Conservation (phyloP, 2,329 filamentous ascomycete genomes). For the Penicillium hordei region DNA sequence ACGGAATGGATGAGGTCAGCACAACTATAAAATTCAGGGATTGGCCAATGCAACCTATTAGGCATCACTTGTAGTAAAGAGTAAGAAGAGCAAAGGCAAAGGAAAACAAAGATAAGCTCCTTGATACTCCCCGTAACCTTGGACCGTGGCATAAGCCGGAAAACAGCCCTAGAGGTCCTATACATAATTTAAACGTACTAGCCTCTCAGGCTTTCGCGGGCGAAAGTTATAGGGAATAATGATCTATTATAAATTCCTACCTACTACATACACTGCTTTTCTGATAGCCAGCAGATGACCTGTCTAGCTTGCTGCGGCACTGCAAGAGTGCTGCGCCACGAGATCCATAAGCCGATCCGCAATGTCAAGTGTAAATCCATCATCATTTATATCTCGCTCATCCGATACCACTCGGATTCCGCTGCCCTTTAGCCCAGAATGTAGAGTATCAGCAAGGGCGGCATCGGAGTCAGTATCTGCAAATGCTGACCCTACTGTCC, state of each 20-base stretch:
- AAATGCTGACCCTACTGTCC: background rate
- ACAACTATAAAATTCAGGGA: background rate
- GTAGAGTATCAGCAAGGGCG: background rate
- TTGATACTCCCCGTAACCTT: background rate
- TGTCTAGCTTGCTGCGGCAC: background rate
- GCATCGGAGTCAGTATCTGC: background rate
- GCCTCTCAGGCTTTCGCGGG: background rate
- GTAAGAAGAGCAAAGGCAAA: background rate
- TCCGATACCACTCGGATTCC: background rate
- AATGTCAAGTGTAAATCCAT: background rate
- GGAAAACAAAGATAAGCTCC: background rate
- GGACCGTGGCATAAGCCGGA: background rate
- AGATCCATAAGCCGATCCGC: background rate
- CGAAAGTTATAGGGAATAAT: background rate
- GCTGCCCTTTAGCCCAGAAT: background rate
- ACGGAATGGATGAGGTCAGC: conserved; percentile 7
- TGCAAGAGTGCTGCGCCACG: background rate
- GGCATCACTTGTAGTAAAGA: background rate
- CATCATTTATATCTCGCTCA: background rate
- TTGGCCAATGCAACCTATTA: background rate
- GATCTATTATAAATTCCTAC: background rate
- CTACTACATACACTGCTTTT: background rate
- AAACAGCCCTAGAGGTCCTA: too few relatives aligned
- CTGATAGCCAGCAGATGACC: background rate
- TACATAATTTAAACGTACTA: too few relatives aligned